A percentile compares a stretch with the other conserved stretches of the same genome.
Evolutionary conservation across 352 stramenopile genomes (phyloP).

Genomic region (Pythium vanterpoolii): DNA sequence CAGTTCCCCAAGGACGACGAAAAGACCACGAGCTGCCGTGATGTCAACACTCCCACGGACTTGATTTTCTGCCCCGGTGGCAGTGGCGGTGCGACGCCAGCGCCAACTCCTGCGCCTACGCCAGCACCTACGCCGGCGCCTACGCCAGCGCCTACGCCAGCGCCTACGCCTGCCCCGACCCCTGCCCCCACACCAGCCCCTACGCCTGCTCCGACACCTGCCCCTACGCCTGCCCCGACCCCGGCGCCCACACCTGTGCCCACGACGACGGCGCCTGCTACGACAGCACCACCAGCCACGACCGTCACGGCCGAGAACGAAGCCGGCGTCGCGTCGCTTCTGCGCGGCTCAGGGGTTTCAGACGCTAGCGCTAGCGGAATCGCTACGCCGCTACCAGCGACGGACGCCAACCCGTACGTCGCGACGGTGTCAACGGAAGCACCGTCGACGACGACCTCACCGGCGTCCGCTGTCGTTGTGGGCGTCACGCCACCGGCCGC

Average conservation of each 20-base stretch:
- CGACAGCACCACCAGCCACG: neutral
- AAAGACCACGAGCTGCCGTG: conserved; percentile 61
- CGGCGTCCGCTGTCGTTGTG: too few relatives aligned
- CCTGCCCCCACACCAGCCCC: conserved; percentile 23
- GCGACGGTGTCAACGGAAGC: conserved; percentile 2
- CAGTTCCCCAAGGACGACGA: conserved; percentile 64
- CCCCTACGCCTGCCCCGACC: neutral
- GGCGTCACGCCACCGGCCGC: neutral
- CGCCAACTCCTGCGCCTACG: conserved; percentile 11
- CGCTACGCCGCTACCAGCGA: neutral
- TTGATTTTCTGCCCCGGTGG: conserved; percentile 48
- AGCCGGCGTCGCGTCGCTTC: neutral
- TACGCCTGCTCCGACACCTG: neutral
- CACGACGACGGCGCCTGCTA: neutral
- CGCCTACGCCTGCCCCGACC: conserved; percentile 15
- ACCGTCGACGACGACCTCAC: neutral
- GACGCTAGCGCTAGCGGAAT: neutral
- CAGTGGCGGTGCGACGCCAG: conserved; percentile 16
- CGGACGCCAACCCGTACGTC: conserved; percentile 16
- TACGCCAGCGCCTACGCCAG: conserved; percentile 8
- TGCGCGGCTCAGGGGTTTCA: neutral
- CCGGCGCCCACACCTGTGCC: neutral
- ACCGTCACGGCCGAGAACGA: conserved; percentile 3
- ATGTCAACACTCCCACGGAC: conserved; percentile 31
- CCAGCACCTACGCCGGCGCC: conserved; percentile 7